Base-by-base conservation (phyloP, 2,329 filamentous ascomycete species). In the Blastomyces silverae region DNA sequence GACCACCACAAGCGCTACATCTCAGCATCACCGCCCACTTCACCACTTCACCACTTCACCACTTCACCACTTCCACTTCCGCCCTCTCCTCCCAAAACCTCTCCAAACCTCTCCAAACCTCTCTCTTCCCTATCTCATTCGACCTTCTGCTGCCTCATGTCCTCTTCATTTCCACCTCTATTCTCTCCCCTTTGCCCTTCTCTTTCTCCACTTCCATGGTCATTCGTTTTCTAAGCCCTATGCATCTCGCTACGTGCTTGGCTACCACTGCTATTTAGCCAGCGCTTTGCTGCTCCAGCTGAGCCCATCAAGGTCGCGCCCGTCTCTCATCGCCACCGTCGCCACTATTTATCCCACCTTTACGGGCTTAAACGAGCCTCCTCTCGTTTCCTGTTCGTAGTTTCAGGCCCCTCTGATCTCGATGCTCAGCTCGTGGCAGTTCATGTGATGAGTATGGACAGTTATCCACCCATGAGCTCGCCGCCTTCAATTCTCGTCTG, bases 401-500 rank as follows among this genome's bases (percentile, higher is more conserved):
- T 65, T 64, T 64, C 39, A 31, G 46, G 6, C 48, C 31, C 31
- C 25, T 44, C 61, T 63, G 65, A 64, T 59, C 65, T 66, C 63
- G 62, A 67, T 65, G 67, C 66, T 64, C 57, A 63, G 64, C 63
- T 65, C 61, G 69, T 67, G 65, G 69, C 71, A 68, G 67, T 67
- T 62, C 69, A 67, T 67, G 67, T 62, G 67, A 72, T 68, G 73
- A 76, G 71, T 68, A 82, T 82, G 80, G 79, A 81, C 68, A 78
- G 78, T 61, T 44, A 50, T 37, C 75, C 78, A 65, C 75, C 74
- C 70, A 67, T 75, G 52, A 67, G 69, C 62, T 72, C 75, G 60
- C 71, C 78, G 64, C 78, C 79, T 60, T 76, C 78, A 66, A 80
- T 80, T 67, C 75, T 73, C 67, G 75, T 79, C 62, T 73, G 78